Percentiles rank a stretch among this genome's conserved stretches.
Conservation (phyloP, 805 yeast species). For the Candida sakaeoensis region DNA sequence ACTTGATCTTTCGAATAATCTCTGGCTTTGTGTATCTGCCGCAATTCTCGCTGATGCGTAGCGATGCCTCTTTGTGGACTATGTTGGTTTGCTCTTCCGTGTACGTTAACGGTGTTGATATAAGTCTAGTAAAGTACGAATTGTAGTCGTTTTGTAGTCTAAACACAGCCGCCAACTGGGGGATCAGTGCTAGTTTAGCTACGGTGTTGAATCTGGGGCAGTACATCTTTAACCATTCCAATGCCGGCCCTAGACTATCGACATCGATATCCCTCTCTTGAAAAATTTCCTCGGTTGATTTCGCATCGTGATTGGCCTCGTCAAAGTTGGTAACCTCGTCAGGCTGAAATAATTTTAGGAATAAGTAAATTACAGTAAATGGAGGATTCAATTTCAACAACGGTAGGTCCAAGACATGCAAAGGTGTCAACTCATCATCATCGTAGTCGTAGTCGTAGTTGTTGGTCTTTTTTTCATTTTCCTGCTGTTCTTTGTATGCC, state of each 20-base stretch:
- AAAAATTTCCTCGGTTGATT: constrained; percentile 21
- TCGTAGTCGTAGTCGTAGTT: constrained; percentile 12
- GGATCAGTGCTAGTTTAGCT: constrained; percentile 20
- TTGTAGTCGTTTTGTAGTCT: constrained; percentile 35
- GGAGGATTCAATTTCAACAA: constrained; percentile 45
- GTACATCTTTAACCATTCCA: constrained; percentile 42
- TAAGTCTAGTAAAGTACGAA: constrained; percentile 45
- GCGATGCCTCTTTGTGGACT: constrained; percentile 55
- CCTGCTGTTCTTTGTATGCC: not conserved
- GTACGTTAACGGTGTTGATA: constrained; percentile 51
- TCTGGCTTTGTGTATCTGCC: constrained; percentile 84
- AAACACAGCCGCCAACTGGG: constrained; percentile 23
- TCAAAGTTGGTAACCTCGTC: constrained; percentile 50
- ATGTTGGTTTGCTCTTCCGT: constrained; percentile 31
- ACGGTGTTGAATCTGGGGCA: constrained; percentile 30
- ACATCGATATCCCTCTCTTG: constrained; percentile 28
- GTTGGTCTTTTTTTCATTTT: not conserved
- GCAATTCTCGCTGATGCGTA: constrained; percentile 72
- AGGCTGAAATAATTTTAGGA: constrained; percentile 49
- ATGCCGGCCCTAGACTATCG: constrained; percentile 20
- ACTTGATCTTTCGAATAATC: constrained; percentile 53
- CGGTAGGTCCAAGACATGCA: constrained; percentile 63
- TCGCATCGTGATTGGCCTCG: constrained; percentile 6
- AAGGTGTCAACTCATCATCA: constrained; percentile 25
- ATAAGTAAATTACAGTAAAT: constrained; percentile 34